phyloP scores from a whole-genome alignment of 2,329 filamentous ascomycete species.

The Septoria linicola region DNA sequence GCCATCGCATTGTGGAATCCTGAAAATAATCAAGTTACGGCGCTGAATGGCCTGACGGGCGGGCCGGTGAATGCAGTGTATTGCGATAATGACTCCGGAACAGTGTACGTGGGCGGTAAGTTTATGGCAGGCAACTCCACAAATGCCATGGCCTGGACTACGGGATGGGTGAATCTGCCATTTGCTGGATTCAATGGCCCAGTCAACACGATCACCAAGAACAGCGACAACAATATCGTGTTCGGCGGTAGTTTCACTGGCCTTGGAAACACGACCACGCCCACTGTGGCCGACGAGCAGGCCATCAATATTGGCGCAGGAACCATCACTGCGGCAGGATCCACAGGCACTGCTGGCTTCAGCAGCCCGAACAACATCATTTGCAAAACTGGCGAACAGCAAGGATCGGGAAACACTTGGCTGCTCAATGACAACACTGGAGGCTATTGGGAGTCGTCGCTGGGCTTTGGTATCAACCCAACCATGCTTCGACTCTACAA shows the following conservation, averaged over 20 bases:
- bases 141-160: constrained; percentile 83
- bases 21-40: constrained; percentile 65
- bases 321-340: constrained; percentile 66
- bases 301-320: constrained; percentile 81
- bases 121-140: constrained; percentile 79
- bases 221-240: constrained; percentile 77
- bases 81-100: constrained; percentile 73
- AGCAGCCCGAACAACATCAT: constrained; percentile 76
- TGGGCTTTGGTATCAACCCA: constrained; percentile 80
- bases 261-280: constrained; percentile 73
- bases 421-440: constrained; percentile 70
- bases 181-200: constrained; percentile 95
- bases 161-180: constrained; percentile 75
- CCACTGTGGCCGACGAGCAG: constrained; percentile 66
- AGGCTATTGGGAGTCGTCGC: constrained; percentile 80
- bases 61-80: constrained; percentile 79
- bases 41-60: constrained; percentile 70
- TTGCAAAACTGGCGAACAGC: constrained; percentile 67
- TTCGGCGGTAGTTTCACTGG: constrained; percentile 91
- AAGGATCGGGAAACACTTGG: constrained; percentile 77
- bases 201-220: constrained; percentile 79
- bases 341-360: constrained; percentile 63
- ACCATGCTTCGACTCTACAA: constrained; percentile 88
- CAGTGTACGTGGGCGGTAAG: constrained; percentile 87
- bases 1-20: constrained; percentile 81